Conservation (phyloP, 768 basidiomycete genomes). For the Leccinum uliginosum region DNA sequence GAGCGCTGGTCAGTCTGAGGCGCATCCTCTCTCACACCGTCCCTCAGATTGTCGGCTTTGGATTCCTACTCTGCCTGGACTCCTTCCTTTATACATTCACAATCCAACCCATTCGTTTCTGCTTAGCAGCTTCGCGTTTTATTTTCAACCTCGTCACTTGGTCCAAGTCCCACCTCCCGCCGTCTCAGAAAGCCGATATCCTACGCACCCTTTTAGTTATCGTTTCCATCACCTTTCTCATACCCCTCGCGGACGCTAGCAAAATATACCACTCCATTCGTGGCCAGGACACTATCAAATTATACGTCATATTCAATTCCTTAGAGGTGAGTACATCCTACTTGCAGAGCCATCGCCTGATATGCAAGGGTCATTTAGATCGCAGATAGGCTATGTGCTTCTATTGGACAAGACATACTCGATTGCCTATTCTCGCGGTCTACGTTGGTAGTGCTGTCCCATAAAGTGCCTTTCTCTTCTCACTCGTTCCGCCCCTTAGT, state of each 20-base stretch:
- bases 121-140: slow-evolving; percentile 58
- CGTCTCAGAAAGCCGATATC: slow-evolving; percentile 91
- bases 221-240: slow-evolving; percentile 67
- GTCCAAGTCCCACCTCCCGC: slow-evolving; percentile 58
- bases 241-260: slow-evolving; percentile 87
- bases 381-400: slow-evolving; percentile 88
- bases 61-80: slow-evolving; percentile 90
- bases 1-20: slow-evolving; percentile 6
- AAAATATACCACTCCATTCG: slow-evolving; percentile 98
- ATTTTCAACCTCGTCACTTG: slow-evolving; percentile 45
- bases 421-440: slow-evolving; percentile 95
- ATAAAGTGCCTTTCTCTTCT: slow-evolving; percentile 53
- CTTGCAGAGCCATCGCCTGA: not conserved
- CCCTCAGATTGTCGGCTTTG: slow-evolving; percentile 81
- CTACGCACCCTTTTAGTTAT: slow-evolving; percentile 75
- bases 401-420: slow-evolving; percentile 95
- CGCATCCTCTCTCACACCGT: slow-evolving; percentile 4
- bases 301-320: slow-evolving; percentile 99
- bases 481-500: slow-evolving; percentile 74
- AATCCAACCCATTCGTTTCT: slow-evolving; percentile 87
- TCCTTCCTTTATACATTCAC: slow-evolving; percentile 98
- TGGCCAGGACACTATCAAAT: slow-evolving; percentile 96
- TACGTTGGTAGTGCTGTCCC: slow-evolving; percentile 72
- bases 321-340: slow-evolving; percentile 68
- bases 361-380: slow-evolving; percentile 51